Evolutionary conservation across 192 early-diverging fungal species (phyloP), one percentile per base, ranked within the genome.

Genomic region (Mortierella hygrophila): DNA sequence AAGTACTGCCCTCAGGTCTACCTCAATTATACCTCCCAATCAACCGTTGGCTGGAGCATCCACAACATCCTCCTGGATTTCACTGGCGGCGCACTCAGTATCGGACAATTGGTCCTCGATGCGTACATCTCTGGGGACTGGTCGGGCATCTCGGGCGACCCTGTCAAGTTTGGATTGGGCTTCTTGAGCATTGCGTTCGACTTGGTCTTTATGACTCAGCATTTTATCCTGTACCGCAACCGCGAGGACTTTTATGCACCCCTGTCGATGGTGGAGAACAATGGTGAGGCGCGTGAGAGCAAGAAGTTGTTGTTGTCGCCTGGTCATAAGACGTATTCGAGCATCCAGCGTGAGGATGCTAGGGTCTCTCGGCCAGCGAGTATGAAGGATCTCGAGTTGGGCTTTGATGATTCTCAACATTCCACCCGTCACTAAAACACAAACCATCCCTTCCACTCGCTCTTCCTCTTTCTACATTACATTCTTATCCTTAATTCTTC

Each of bases 21-120:
- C 82, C 71, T 96, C 68, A 98, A 98, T 80, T 93, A 89, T 81
- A 41, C 74, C 37, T 89, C 92, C 35, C 88, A 93, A 79, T 96
- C 95, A 3, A 98, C 97, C 4, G 91, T 91, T 1, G 97, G 97
- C 9, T 98, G 97, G 97, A 95, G 93, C 72, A 97, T 97, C 47
- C 91, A 93, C 70, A 97, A 96, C 68, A 97, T 97, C 57, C 72
- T 97, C 3, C 90, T 97, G 75, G 97, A 98, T 82, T 94, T 96
- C 29, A 93, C 93, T 2, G 97, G 97, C 35, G 97, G 97, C 1
- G 44, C 89, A 0, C 77, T 97, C 54, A 96, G 95, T 35, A 88
- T 96, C 63, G 55, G 89, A 20, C 97, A 98, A 85, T 82, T 95
- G 37, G 49, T 97, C 0, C 76, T 97, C 41, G 97, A 98, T 81